Conservation (phyloP, 768 basidiomycete species). For the Rhodocollybia butyracea region DNA sequence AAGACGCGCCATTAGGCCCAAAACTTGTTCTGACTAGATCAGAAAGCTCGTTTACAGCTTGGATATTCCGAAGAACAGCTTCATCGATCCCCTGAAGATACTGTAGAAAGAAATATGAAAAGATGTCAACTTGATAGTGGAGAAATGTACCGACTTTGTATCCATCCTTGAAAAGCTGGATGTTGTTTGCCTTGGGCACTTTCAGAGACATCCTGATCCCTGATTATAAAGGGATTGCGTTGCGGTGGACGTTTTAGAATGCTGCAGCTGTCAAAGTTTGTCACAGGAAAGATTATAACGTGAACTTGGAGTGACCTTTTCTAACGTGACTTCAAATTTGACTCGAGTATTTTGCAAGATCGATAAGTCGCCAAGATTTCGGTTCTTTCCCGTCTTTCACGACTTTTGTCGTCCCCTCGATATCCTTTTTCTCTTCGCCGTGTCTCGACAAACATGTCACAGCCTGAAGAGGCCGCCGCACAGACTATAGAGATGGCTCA, state of each 20-base stretch:
- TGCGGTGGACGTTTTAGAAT: too few relatives aligned
- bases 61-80: constrained; percentile 94
- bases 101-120: constrained; percentile 26
- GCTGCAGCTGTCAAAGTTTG: neutral
- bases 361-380: constrained; percentile 3
- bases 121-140: neutral
- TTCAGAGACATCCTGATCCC: constrained; percentile 74
- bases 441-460: neutral
- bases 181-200: constrained; percentile 84
- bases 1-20: constrained; percentile 83
- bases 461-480: constrained; percentile 28
- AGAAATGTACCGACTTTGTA: constrained; percentile 65
- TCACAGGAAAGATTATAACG: too few relatives aligned
- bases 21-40: constrained; percentile 96
- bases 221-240: too few relatives aligned
- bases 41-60: constrained; percentile 92
- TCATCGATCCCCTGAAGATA: constrained; percentile 91
- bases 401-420: neutral
- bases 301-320: neutral
- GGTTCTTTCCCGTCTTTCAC: constrained; percentile 2
- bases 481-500: constrained; percentile 66
- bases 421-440: neutral
- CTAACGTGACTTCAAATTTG: neutral
- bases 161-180: constrained; percentile 96
- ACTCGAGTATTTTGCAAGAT: neutral